Conservation (phyloP, 192 early-diverging fungal species). For the Coemansia sp. region DNA sequence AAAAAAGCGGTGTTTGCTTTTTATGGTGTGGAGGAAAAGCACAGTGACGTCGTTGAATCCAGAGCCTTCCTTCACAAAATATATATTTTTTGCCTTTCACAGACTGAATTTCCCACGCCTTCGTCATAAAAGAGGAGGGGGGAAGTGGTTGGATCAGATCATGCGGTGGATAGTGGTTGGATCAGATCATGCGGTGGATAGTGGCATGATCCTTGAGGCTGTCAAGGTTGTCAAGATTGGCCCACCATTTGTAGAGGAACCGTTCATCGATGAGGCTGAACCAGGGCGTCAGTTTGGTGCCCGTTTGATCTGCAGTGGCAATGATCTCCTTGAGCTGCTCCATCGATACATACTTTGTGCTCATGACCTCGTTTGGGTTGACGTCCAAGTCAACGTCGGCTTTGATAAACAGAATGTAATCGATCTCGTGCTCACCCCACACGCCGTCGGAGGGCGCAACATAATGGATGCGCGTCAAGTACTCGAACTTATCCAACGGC, state of each 20-base stretch:
- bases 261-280: slow-evolving; percentile 90
- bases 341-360: slow-evolving; percentile 77
- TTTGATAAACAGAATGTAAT: slow-evolving; percentile 91
- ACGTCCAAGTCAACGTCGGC: slow-evolving; percentile 73
- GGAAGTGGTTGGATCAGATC: too few relatives aligned
- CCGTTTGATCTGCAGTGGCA: slow-evolving; percentile 54
- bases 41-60: too few relatives aligned
- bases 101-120: too few relatives aligned
- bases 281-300: slow-evolving; percentile 90
- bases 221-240: slow-evolving; percentile 72
- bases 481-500: slow-evolving; percentile 81
- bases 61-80: too few relatives aligned
- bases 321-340: slow-evolving; percentile 82
- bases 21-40: too few relatives aligned
- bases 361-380: slow-evolving; percentile 92
- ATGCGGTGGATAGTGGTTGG: slow-evolving; percentile 76
- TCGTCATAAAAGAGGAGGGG: too few relatives aligned
- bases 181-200: slow-evolving; percentile 64
- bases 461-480: slow-evolving; percentile 95
- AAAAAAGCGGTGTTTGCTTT: too few relatives aligned
- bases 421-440: slow-evolving; percentile 99
- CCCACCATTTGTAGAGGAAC: slow-evolving; percentile 98
- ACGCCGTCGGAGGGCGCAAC: slow-evolving; percentile 90
- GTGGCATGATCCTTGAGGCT: slow-evolving; percentile 63
- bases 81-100: too few relatives aligned